These are phyloP conservation scores for Microcyclospora tardicrescens DNA, from an alignment of 2,329 filamentous ascomycete species.

Conservation along the genomic window DNA sequence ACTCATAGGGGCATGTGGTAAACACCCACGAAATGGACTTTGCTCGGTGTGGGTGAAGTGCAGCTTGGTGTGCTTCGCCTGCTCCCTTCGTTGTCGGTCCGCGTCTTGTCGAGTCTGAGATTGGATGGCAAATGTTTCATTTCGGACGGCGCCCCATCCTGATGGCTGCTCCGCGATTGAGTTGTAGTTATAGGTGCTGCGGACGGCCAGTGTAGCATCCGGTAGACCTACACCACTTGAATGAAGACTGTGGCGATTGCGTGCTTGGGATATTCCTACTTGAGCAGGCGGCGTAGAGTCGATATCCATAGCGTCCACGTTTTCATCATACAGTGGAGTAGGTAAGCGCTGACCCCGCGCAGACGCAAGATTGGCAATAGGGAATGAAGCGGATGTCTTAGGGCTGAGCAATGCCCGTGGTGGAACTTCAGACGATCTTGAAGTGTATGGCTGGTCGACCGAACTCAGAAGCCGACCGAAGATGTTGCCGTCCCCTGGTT, in stretches of 20 bases:
- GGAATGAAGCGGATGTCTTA: constrained; percentile 19
- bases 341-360: constrained; percentile 5
- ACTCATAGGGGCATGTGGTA: constrained; percentile 56
- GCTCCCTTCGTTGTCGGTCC: constrained; percentile 5
- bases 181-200: constrained; percentile 30
- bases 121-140: constrained; percentile 14
- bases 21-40: constrained; percentile 53
- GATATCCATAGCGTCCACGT: constrained; percentile 60
- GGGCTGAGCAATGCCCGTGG: no score
- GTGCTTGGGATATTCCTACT: no score
- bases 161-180: constrained; percentile 10
- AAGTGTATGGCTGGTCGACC: constrained; percentile 10
- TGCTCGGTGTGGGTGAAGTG: constrained; percentile 24
- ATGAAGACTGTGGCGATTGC: no score
- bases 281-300: constrained; percentile 31
- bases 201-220: constrained; percentile 6
- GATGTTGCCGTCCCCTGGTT: constrained; percentile 17
- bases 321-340: constrained; percentile 13
- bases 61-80: constrained; percentile 5
- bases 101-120: constrained; percentile 6
- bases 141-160: constrained; percentile 13
- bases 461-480: constrained; percentile 16
- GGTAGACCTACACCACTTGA: no score
- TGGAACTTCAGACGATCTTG: neutral
- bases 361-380: constrained; percentile 22